Evolutionary conservation across 495 filamentous ascomycete species (phyloP).

Genomic region (Rhypophila decipiens): DNA sequence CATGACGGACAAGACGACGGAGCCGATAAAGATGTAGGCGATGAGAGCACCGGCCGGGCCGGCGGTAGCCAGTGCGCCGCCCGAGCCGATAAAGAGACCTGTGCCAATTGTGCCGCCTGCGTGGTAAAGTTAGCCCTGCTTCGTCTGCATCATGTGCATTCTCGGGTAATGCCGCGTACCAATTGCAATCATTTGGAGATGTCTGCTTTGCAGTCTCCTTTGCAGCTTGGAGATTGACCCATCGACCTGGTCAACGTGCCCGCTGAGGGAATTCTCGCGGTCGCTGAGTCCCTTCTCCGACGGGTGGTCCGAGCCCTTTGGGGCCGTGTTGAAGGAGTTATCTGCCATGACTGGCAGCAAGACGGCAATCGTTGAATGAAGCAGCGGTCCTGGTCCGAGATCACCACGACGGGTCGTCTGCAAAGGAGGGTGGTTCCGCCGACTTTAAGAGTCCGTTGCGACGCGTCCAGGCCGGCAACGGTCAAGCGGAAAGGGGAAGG

Average conservation of each 20-base stretch:
- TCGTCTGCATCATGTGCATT: not conserved
- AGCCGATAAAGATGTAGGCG: slow-evolving; percentile 62
- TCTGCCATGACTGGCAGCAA: too few species aligned
- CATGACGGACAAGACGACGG: slow-evolving; percentile 57
- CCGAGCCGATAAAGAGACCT: slow-evolving; percentile 68
- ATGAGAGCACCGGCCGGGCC: slow-evolving; percentile 64
- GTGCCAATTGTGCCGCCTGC: slow-evolving; percentile 67
- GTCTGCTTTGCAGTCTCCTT: slow-evolving; percentile 2
- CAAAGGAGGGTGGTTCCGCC: too few species aligned
- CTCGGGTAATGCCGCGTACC: not conserved
- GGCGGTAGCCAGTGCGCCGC: slow-evolving; percentile 52
- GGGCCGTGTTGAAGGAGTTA: too few species aligned
- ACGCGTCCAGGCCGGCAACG: too few species aligned
- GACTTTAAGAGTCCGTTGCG: too few species aligned
- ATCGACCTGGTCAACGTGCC: not conserved
- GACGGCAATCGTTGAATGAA: too few species aligned
- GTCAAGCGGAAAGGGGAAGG: too few species aligned
- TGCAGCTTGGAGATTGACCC: slow-evolving; percentile 1
- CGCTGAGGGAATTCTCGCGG: not conserved
- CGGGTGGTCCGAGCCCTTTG: too few species aligned
- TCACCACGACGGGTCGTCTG: too few species aligned
- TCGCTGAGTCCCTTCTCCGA: too few species aligned
- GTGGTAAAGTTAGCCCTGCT: not conserved
- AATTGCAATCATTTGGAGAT: slow-evolving; percentile 9
- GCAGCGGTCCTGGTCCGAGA: too few species aligned